A percentile compares a stretch with the other conserved stretches of the same genome.
phyloP scores from a whole-genome alignment of 768 basidiomycete species.

The Neoboletus subvelutipes region DNA sequence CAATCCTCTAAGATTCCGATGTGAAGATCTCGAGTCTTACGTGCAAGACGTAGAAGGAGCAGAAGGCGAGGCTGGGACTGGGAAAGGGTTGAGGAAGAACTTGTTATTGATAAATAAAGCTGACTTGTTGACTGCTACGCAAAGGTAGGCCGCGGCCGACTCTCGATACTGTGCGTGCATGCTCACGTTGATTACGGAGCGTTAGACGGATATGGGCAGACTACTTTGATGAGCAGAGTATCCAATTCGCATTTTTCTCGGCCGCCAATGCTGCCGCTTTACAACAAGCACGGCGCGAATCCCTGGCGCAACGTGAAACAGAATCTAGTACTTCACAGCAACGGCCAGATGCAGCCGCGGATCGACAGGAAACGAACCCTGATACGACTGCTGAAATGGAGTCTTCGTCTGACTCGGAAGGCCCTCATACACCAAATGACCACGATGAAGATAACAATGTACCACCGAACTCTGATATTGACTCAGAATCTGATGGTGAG shows the following conservation, averaged over 20 bases:
- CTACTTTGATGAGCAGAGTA: slow-evolving; percentile 73
- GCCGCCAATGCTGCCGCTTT: slow-evolving; percentile 84
- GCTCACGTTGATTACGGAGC: slow-evolving; percentile 28
- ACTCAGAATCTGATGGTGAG: slow-evolving; percentile 36
- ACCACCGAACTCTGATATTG: slow-evolving; percentile 27
- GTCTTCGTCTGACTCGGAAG: slow-evolving; percentile 34
- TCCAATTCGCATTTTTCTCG: slow-evolving; percentile 91
- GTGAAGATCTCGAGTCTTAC: slow-evolving; percentile 87
- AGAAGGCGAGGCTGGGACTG: slow-evolving; percentile 79
- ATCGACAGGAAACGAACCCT: background rate
- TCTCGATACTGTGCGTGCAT: background rate
- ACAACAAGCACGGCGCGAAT: slow-evolving; percentile 69
- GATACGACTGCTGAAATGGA: slow-evolving; percentile 13
- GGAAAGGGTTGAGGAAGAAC: slow-evolving; percentile 67
- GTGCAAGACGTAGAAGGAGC: slow-evolving; percentile 80
- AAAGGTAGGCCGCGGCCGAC: slow-evolving; percentile 59
- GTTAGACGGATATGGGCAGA: slow-evolving; percentile 85
- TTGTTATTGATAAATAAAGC: slow-evolving; percentile 94
- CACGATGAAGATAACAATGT: slow-evolving; percentile 32
- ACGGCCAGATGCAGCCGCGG: background rate
- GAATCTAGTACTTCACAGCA: slow-evolving; percentile 15
- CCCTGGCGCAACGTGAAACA: slow-evolving; percentile 27
- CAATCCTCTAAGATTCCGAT: slow-evolving; percentile 90
- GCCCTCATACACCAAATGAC: slow-evolving; percentile 27
- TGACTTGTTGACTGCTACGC: slow-evolving; percentile 82